Evolutionary conservation across 1,284 basidiomycete genomes (phyloP).

Genomic region (Cutaneotrichosporon dermatis): DNA sequence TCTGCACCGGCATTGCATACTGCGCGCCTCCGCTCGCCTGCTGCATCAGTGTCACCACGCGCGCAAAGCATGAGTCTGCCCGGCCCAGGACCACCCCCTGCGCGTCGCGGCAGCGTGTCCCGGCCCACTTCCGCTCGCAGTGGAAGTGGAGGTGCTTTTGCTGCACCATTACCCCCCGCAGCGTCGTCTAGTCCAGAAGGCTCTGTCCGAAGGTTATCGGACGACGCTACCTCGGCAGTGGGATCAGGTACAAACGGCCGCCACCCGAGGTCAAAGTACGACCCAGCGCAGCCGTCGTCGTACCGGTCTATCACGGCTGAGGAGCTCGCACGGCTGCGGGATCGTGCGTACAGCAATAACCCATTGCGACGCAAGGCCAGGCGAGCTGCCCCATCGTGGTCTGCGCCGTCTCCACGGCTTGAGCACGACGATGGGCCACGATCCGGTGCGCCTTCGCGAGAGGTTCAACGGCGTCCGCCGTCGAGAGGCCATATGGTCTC

Average conservation of each 20-base stretch:
- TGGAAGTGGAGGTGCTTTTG: neutral
- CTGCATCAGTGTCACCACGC: constrained; percentile 39
- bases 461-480: constrained; percentile 7
- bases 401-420: constrained; percentile 28
- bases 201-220: constrained; percentile 18
- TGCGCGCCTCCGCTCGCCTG: constrained; percentile 32
- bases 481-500: neutral
- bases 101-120: constrained; percentile 12
- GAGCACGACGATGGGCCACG: constrained; percentile 4
- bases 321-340: constrained; percentile 27
- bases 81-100: neutral
- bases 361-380: constrained; percentile 21
- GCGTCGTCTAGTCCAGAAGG: constrained; percentile 20
- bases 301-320: constrained; percentile 29
- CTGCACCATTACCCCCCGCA: neutral
- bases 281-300: constrained; percentile 25
- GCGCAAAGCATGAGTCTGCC: constrained; percentile 24
- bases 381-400: constrained; percentile 35
- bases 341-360: constrained; percentile 28
- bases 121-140: constrained; percentile 13
- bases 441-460: constrained; percentile 9
- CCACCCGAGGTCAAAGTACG: constrained; percentile 16
- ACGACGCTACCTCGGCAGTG: constrained; percentile 4
- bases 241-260: neutral
- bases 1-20: constrained; percentile 3